Evolutionary conservation across 768 basidiomycete species (phyloP), one percentile per base, ranked within the genome.

Genomic region (Lentinula sp.): DNA sequence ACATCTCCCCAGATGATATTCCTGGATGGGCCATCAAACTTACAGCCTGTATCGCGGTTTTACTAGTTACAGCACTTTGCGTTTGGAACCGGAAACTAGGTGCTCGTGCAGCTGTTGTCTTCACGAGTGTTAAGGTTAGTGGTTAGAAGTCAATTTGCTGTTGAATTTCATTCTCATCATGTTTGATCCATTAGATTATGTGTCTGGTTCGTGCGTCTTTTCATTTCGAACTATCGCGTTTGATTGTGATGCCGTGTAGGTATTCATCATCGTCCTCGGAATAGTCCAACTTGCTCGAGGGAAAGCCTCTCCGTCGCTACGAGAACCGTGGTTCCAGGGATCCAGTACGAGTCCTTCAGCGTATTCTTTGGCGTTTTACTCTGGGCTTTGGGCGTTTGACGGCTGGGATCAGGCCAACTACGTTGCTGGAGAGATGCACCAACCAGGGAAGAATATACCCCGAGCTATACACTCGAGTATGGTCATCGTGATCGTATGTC

Each of bases 391-490:
- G 93, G 95, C 95, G 1, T 95, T 93, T 65, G 95, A 95, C 71
- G 96, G 96, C 0, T 99, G 95, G 95, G 95, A 95, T 68, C 89
- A 91, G 73, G 88, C 84, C 32, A 95, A 93, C 70, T 96, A 89
- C 64, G 91, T 98, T 15, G 91, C 89, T 13, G 95, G 91, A 32
- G 94, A 94, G 72, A 91, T 98, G 76, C 75, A 79, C 58, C 83
- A 88, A 62, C 86, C 92, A 2, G 84, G 88, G 68, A 89, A 84
- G 69, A 94, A 95, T 67, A 88, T 98, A 51, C 95, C 95, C 2
- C 79, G 88, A 61, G 87, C 88, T 1, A 93, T 98, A 46, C 95
- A 98, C 70, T 76, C 80, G n/a, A 96, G 94, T 68, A 95, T 98
- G 94, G 71, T 77, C 3, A 76, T 89, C 42, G 94, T 95, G 52